These are phyloP conservation scores for Penicillium tannophilum DNA, from an alignment of 495 filamentous ascomycete species.

Conservation along the genomic window DNA sequence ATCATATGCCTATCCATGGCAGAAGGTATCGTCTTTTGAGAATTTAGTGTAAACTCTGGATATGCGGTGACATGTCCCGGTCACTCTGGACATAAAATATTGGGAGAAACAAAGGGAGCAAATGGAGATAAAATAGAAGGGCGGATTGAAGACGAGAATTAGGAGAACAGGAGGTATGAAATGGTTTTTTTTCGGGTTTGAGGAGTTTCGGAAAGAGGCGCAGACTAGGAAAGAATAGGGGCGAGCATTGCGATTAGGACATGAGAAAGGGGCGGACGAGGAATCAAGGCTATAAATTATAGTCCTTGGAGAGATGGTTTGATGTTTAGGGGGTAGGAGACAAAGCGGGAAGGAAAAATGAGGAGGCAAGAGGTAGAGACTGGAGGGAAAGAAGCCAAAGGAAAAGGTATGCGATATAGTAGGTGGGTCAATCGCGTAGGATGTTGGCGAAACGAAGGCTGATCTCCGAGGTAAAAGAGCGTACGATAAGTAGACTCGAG, in stretches of 20 bases:
- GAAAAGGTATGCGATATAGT: slow-evolving; percentile 5
- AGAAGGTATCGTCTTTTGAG: slow-evolving; percentile 19
- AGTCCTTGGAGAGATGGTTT: slow-evolving; percentile 3
- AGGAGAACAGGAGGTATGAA: slow-evolving; percentile 20
- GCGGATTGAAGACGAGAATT: slow-evolving; percentile 16
- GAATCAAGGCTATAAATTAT: not conserved
- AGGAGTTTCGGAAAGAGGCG: slow-evolving; percentile 11
- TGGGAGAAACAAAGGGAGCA: slow-evolving; percentile 15
- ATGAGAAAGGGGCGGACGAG: slow-evolving; percentile 1
- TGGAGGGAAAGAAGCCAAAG: slow-evolving; percentile 5
- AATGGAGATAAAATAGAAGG: slow-evolving; percentile 17
- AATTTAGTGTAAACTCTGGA: slow-evolving; percentile 19
- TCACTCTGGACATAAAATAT: slow-evolving; percentile 22
- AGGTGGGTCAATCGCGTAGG: not conserved
- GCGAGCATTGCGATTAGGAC: slow-evolving; percentile 11
- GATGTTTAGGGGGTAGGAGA: slow-evolving; percentile 5
- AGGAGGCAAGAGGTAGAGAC: slow-evolving; percentile 21
- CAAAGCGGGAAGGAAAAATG: slow-evolving; percentile 9
- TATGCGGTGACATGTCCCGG: slow-evolving; percentile 17
- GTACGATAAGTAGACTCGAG: not conserved
- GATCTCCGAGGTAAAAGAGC: not conserved
- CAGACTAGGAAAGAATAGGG: slow-evolving; percentile 6
- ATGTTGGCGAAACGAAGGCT: slow-evolving; percentile 3
- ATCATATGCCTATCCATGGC: slow-evolving; percentile 16
- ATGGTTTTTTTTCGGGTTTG: slow-evolving; percentile 20